A percentile compares a stretch with the other conserved stretches of the same genome.
Conservation (phyloP, 2,329 filamentous ascomycete genomes). For the Pyricularia pennisetigena region DNA sequence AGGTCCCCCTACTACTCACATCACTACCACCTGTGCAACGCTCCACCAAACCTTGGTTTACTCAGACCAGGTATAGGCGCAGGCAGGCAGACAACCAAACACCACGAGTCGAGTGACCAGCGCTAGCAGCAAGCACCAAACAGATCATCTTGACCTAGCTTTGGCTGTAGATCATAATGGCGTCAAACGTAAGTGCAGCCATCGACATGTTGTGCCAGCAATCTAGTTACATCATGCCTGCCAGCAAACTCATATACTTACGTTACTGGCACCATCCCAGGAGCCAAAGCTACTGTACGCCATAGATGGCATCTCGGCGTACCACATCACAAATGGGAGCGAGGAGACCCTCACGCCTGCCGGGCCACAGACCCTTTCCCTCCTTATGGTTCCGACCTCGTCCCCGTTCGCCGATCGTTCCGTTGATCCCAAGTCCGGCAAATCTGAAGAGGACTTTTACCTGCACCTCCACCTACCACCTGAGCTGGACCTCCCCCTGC, state of each 20-base stretch:
- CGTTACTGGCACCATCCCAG: conserved; percentile 18
- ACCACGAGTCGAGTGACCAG: background rate
- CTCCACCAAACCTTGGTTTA: background rate
- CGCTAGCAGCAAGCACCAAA: background rate
- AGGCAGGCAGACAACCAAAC: background rate
- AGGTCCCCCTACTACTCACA: background rate
- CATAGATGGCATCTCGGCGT: conserved; percentile 80
- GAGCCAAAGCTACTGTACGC: conserved; percentile 60
- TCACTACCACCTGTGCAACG: background rate
- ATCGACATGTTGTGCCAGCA: background rate
- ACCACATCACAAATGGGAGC: conserved; percentile 80
- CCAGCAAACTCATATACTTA: background rate
- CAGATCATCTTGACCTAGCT: background rate
- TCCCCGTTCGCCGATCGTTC: conserved; percentile 53
- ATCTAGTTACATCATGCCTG: background rate
- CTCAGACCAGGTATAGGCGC: background rate
- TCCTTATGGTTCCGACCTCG: conserved; percentile 91
- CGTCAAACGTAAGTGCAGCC: background rate
- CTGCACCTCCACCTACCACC: conserved; percentile 90
- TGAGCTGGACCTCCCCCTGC: conserved; percentile 85
- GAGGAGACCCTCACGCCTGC: conserved; percentile 75
- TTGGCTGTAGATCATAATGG: background rate
- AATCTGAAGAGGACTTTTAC: conserved; percentile 84
- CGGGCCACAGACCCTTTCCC: conserved; percentile 81
- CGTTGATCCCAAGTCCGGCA: conserved; percentile 39